phyloP scores from a whole-genome alignment of 345 rosid species.

The Reutealis trisperma region DNA sequence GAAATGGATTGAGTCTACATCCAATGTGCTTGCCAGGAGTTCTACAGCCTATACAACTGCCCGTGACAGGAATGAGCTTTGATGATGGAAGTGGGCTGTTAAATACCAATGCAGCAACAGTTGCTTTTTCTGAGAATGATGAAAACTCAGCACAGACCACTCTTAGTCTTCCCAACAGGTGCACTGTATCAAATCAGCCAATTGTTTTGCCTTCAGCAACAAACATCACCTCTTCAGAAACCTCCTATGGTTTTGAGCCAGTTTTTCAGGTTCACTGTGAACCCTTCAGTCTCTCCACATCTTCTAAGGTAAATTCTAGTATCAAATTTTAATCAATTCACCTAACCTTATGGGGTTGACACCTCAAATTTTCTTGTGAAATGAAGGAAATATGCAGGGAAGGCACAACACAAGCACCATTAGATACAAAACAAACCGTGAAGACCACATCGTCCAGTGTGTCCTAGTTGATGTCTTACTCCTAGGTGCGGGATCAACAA shows the following conservation, averaged over 20 bases:
- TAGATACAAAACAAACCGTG: conserved; percentile 34
- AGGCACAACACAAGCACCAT: conserved; percentile 29
- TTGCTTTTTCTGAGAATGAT: conserved; percentile 39
- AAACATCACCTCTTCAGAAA: conserved; percentile 27
- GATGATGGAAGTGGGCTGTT: conserved; percentile 42
- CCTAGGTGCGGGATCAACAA: conserved; percentile 18
- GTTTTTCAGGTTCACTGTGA: conserved; percentile 37
- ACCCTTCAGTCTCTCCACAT: conserved; percentile 33
- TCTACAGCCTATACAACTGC: conserved; percentile 42
- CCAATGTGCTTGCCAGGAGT: conserved; percentile 56
- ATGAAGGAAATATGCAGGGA: conserved; percentile 48
- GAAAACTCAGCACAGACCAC: conserved; percentile 31
- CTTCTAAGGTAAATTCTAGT: conserved; percentile 45
- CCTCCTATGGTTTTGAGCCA: conserved; percentile 42
- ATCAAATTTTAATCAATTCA: conserved; percentile 7
- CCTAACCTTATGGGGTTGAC: conserved; percentile 13
- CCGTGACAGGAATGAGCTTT: conserved; percentile 40
- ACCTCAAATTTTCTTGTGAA: not conserved
- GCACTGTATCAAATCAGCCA: conserved; percentile 34
- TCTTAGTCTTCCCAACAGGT: conserved; percentile 32
- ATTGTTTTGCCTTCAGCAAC: conserved; percentile 29
- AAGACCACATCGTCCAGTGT: conserved; percentile 41
- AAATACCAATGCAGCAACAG: conserved; percentile 27
- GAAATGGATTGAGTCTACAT: conserved; percentile 57
- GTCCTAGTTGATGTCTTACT: conserved; percentile 32